A percentile compares a stretch with the other conserved stretches of the same genome.
phyloP scores from a whole-genome alignment of 495 filamentous ascomycete genomes.

The Aspergillus egyptiacus region DNA sequence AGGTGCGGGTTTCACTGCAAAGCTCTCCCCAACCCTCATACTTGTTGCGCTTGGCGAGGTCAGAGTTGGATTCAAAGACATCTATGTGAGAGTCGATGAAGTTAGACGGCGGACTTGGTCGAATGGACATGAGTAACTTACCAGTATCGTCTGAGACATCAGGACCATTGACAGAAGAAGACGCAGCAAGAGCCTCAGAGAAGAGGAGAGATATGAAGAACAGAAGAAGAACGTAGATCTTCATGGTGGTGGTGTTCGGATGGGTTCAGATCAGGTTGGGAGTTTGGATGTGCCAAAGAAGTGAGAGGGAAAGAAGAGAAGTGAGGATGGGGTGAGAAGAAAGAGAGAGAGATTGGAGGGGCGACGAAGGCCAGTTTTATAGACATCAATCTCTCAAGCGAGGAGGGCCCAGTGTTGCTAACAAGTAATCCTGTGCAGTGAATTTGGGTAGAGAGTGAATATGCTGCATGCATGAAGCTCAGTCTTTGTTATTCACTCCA shows the following conservation, averaged over 20 bases:
- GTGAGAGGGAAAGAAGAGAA: neutral
- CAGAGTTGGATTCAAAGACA: neutral
- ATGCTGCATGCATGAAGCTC: too few species aligned
- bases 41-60: neutral
- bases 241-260: neutral
- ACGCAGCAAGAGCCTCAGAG: neutral
- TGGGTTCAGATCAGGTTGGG: neutral
- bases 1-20: too few species aligned
- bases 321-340: neutral
- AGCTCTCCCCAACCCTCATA: too few species aligned
- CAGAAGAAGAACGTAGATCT: neutral
- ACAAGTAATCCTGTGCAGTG: neutral
- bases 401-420: neutral
- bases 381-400: neutral
- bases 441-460: too few species aligned
- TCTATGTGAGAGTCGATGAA: neutral
- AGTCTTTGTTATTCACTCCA: too few species aligned
- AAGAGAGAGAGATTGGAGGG: neutral
- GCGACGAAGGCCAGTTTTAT: neutral
- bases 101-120: neutral
- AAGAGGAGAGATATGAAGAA: constrained; percentile 1
- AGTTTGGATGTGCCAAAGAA: neutral
- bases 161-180: neutral
- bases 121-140: neutral
- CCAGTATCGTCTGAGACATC: neutral